Conservation (phyloP, 805 yeast genomes). For the Jamesozyma gamospora region DNA sequence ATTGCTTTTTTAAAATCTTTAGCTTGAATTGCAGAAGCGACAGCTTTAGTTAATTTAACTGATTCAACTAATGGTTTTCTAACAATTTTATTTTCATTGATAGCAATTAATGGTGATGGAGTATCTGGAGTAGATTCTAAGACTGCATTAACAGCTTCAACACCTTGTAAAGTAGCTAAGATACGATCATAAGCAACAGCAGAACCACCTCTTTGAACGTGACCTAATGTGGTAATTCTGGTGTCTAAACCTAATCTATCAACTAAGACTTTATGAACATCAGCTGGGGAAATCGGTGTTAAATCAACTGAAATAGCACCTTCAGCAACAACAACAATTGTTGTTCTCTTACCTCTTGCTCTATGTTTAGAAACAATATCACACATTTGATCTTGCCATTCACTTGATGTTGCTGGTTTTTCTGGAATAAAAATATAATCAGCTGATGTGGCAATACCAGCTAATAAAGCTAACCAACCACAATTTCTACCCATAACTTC, state of each 20-base stretch:
- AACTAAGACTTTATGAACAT: constrained; percentile 57
- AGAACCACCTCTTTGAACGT: constrained; percentile 76
- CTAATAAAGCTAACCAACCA: constrained; percentile 79
- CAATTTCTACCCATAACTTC: constrained; percentile 89
- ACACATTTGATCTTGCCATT: constrained; percentile 62
- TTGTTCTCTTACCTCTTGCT: constrained; percentile 62
- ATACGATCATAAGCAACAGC: constrained; percentile 68
- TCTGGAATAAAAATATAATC: constrained; percentile 77
- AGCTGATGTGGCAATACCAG: constrained; percentile 73
- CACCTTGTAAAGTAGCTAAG: constrained; percentile 72
- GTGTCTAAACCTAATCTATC: constrained; percentile 63
- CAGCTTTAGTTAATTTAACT: constrained; percentile 58
- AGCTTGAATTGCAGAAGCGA: constrained; percentile 55
- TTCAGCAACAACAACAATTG: constrained; percentile 74
- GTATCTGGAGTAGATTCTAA: constrained; percentile 56
- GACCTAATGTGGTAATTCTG: constrained; percentile 68
- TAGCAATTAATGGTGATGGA: constrained; percentile 74
- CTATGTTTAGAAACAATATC: constrained; percentile 56
- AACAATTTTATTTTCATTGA: constrained; percentile 60
- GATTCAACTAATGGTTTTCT: constrained; percentile 64
- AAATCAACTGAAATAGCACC: constrained; percentile 69
- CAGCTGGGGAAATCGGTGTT: constrained; percentile 54
- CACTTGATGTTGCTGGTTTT: constrained; percentile 51
- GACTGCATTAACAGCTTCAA: constrained; percentile 69
- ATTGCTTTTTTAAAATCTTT: constrained; percentile 65